Evolutionary conservation across 768 basidiomycete genomes (phyloP), one percentile per base, ranked within the genome.

Genomic region (Lanmaoa pseudosensibilis): DNA sequence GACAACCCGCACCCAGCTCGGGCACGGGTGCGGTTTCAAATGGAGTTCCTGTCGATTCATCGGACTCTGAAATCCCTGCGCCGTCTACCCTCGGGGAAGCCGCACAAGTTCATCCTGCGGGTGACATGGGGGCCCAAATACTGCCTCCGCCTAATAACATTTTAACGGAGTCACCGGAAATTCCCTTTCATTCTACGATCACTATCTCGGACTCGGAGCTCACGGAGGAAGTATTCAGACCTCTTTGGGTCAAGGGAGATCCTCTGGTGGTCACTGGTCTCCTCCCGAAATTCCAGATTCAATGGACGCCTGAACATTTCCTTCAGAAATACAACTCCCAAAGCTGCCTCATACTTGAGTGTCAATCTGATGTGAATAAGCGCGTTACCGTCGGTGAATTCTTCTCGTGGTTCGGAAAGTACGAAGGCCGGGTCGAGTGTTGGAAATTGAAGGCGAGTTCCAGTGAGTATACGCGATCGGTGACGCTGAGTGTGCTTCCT

Each of bases 261-360:
- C 91, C 94, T 2, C 67, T 98, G 10, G 82, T 96, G 32, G 88
- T 97, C 46, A 87, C 84, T 30, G 83, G 79, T 30, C 71, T 92
- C 19, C 72, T 82, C 46, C 64, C 77, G 15, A 81, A 84, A 60
- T 87, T 94, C 71, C 75, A 79, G 62, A 71, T 87, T 57, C 68
- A 78, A 54, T 98, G 95, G 95, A 85, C 81, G 5, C 95, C 95
- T 0, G 82, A 87, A 53, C 89, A 87, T 65, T 94, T 98, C 71
- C 80, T 84, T 18, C 71, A 83, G 50, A 78, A 85, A 59, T 88
- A 89, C 67, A 85, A 83, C 8, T 70, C 76, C 11, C 81, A 89
- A 58, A 75, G 66, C 27, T 87, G 88, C 68, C 76, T 86, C 49
- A 85, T 97, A 54, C 78, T 92, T 16, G 90, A 96, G 69, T 96